Base-by-base conservation (phyloP, 2,329 filamentous ascomycete genomes). In the Fusarium domesticum region DNA sequence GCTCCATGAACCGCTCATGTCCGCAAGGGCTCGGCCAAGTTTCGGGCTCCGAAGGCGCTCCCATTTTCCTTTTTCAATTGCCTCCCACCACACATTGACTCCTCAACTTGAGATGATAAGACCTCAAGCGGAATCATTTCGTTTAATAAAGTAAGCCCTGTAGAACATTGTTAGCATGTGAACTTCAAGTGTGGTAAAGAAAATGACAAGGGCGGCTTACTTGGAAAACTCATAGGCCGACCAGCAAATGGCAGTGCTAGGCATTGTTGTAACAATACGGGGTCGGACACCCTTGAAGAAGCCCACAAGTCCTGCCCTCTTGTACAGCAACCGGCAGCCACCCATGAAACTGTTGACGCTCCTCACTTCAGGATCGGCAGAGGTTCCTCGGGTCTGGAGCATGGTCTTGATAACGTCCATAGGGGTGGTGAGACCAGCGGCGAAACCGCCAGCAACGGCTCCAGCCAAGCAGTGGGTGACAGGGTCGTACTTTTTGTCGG, bases 181-280 rank as follows among this genome's bases (percentile, higher is more conserved):
- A 10, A 18, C 11, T 14, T 10, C 18, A 11, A 20, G n/a, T n/a
- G 10, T 2, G 32, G 11, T 16, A 10, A 8, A 10, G n/a, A 18
- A 15, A 6, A 11, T 3, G n/a, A 6, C 16, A 11, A 33, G 12
- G 14, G n/a, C 2, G 17, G 71, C 79, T 61, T 69, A 84, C 81
- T 85, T 85, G 57, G 79, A 84, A 51, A 81, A 81, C 60, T 85
- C 81, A 57, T 85, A 85, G 20, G 81, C 81, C 31, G 81, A 93
- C 93, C 93, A 98, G 77, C 93, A 98, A 63, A 98, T 98, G n/a
- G 93, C 93, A 25, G 93, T 98, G 71, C 91, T 96, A 16, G 93
- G 93, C 87, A 97, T 97, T 2, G 93, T 96, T 10, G 91, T 96
- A 51, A 98, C 84, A 37, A 98, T 85, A 61, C 93, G 80, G 36